Percentiles rank a stretch among this genome's conserved stretches.
phyloP scores from a whole-genome alignment of 1,284 basidiomycete species.

The Macrocystidia cucumis region DNA sequence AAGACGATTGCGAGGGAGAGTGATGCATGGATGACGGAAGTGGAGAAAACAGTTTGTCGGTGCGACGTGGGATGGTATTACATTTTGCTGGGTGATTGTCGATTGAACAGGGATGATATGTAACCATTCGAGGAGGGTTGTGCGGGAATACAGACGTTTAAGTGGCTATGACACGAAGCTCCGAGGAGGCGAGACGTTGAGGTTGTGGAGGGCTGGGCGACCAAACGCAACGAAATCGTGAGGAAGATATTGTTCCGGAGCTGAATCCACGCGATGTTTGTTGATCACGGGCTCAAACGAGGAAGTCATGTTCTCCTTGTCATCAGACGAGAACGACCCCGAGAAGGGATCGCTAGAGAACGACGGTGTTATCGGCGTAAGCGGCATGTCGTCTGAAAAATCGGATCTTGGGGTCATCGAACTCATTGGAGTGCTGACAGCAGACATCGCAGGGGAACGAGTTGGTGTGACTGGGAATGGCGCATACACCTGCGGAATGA shows the following conservation, averaged over 20 bases:
- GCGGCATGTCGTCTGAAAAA: conserved; percentile 72
- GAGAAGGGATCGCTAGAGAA: conserved; percentile 51
- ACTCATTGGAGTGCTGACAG: conserved; percentile 64
- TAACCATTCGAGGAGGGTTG: conserved; percentile 21
- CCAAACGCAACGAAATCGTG: conserved; percentile 73
- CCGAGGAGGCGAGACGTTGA: conserved; percentile 46
- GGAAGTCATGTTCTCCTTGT: conserved; percentile 73
- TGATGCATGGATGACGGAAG: conserved; percentile 70
- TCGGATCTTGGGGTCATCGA: conserved; percentile 66
- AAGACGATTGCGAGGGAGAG: conserved; percentile 57
- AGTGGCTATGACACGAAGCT: conserved; percentile 50
- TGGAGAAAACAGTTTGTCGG: conserved; percentile 55
- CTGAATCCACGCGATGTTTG: conserved; percentile 57
- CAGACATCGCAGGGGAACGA: conserved; percentile 48
- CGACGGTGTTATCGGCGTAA: conserved; percentile 67
- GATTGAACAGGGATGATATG: conserved; percentile 28
- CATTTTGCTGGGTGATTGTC: conserved; percentile 59
- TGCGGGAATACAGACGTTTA: conserved; percentile 22
- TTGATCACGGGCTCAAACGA: conserved; percentile 63
- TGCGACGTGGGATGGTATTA: conserved; percentile 66
- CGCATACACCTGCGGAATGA: conserved; percentile 40
- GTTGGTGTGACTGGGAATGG: conserved; percentile 66
- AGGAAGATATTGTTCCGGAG: conserved; percentile 68
- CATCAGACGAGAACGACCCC: conserved; percentile 47
- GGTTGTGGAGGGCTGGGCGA: conserved; percentile 64